phyloP scores from a whole-genome alignment of 2,329 filamentous ascomycete genomes.

The Curvularia eragrostidis region DNA sequence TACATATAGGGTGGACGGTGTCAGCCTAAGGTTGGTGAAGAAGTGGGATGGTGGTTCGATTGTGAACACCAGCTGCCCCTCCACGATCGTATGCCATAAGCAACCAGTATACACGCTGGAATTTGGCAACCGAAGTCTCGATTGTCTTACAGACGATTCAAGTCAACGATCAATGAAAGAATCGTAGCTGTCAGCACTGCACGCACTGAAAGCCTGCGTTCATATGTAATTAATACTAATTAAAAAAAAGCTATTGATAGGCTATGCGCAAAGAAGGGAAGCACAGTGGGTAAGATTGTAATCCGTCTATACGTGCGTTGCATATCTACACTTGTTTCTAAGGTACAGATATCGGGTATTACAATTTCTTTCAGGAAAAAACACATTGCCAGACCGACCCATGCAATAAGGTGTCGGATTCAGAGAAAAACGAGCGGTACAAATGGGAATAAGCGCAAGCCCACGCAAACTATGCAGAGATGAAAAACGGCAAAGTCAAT shows the following conservation, averaged over 20 bases:
- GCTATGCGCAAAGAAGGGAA: background rate
- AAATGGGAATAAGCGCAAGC: constrained; percentile 18
- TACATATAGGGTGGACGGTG: background rate
- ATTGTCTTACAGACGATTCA: background rate
- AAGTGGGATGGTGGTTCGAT: constrained; percentile 20
- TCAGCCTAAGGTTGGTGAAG: background rate
- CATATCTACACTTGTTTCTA: background rate
- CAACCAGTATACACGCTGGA: background rate
- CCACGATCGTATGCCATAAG: background rate
- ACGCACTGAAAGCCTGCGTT: background rate
- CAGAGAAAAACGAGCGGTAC: constrained; percentile 8
- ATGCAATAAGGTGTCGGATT: background rate
- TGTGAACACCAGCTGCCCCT: constrained; percentile 14
- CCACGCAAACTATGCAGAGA: constrained; percentile 19
- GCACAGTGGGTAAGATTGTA: background rate
- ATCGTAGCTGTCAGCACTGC: background rate
- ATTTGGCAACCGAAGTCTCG: background rate
- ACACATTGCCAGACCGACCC: constrained; percentile 6
- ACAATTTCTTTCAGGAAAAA: constrained; percentile 8
- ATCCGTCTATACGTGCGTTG: background rate
- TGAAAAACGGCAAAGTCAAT: constrained; percentile 9
- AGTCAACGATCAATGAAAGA: background rate
- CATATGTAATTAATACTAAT: background rate
- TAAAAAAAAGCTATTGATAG: background rate
- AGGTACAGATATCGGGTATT: background rate